phyloP scores from a whole-genome alignment of 139 green algal genomes.

The Micromonas pusilla region DNA sequence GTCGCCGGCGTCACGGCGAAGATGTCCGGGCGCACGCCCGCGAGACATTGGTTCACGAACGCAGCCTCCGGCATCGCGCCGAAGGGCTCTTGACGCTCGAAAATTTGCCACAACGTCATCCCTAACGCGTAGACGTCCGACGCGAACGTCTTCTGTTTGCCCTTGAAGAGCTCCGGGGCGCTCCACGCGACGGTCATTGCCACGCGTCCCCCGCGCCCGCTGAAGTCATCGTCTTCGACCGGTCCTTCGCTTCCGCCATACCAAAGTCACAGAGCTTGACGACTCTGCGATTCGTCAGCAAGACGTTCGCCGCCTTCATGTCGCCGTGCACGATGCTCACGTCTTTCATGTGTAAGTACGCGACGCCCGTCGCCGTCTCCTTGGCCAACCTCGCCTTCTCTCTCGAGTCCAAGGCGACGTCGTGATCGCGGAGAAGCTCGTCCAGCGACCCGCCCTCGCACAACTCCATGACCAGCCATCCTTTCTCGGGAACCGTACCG shows the following conservation, averaged over 20 bases:
- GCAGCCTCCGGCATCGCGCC: not conserved
- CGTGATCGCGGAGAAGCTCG: not conserved
- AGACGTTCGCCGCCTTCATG: not conserved
- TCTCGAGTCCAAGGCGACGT: not conserved
- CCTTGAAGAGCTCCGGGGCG: not conserved
- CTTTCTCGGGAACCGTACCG: not conserved
- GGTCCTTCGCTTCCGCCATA: not conserved
- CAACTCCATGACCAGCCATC: not conserved
- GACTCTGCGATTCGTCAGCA: not conserved
- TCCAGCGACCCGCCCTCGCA: not conserved
- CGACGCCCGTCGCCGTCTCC: not conserved
- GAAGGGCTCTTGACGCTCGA: not conserved
- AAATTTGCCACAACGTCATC: slow-evolving; percentile 7
- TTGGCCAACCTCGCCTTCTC: not conserved
- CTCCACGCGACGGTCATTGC: not conserved
- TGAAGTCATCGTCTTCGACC: not conserved
- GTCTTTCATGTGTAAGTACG: not conserved
- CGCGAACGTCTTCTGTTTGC: not conserved
- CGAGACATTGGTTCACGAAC: not conserved
- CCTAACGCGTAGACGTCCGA: slow-evolving; percentile 2
- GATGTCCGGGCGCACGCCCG: not conserved
- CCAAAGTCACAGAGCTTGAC: not conserved
- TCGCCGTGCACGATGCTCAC: slow-evolving; percentile 6
- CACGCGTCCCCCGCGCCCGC: not conserved
- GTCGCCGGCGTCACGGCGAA: no score